Evolutionary conservation across 305 asterid species (phyloP).

Genomic region (Ajuga reptans): DNA sequence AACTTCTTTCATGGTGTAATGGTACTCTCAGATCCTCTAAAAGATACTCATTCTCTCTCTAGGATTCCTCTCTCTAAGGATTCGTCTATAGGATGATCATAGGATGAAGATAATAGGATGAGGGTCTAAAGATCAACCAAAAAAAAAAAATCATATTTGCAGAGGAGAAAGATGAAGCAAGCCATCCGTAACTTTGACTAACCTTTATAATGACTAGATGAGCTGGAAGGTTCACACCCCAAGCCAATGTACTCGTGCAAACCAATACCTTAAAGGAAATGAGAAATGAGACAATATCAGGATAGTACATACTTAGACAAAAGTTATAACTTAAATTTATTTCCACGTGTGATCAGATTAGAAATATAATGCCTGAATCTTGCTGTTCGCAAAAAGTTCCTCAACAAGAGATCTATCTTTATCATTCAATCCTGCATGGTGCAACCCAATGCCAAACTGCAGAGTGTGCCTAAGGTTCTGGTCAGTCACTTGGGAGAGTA

Average conservation of each 20-base stretch:
- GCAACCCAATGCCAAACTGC: slow-evolving; percentile 97
- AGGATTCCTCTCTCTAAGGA: no score
- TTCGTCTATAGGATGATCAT: no score
- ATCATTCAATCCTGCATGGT: slow-evolving; percentile 94
- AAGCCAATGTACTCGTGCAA: slow-evolving; percentile 96
- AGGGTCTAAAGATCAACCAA: no score
- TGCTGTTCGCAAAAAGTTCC: slow-evolving; percentile 96
- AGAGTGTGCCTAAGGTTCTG: slow-evolving; percentile 94
- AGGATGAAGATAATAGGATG: no score
- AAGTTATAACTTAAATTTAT: background rate
- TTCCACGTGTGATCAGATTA: slow-evolving; percentile 13
- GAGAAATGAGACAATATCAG: slow-evolving; percentile 9
- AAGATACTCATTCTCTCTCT: no score
- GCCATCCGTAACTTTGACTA: slow-evolving; percentile 21
- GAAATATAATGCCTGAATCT: slow-evolving; percentile 64
- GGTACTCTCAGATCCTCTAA: no score
- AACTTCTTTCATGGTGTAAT: no score
- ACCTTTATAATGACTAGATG: slow-evolving; percentile 96
- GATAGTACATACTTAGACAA: background rate
- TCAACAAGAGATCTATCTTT: slow-evolving; percentile 96
- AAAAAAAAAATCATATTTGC: background rate
- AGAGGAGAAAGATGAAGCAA: background rate
- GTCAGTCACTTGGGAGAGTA: slow-evolving; percentile 87
- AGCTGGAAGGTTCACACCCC: slow-evolving; percentile 99
- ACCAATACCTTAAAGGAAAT: slow-evolving; percentile 68